These are phyloP conservation scores for Penicillium sp. DNA, from an alignment of 2,329 filamentous ascomycete species.

Conservation along the genomic window DNA sequence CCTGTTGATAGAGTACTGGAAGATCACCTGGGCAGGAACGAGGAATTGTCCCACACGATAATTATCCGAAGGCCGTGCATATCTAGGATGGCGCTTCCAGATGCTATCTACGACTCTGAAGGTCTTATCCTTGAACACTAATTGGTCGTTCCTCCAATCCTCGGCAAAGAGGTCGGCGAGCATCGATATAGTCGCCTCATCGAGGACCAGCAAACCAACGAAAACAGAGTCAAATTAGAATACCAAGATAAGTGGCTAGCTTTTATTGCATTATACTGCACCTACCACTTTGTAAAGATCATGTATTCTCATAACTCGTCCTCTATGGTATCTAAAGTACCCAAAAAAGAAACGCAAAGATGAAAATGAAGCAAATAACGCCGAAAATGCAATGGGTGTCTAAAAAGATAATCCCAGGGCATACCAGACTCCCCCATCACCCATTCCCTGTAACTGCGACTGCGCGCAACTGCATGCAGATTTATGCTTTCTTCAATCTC, in stretches of 20 bases:
- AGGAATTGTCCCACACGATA: not conserved
- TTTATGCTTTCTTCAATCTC: conserved; percentile 53
- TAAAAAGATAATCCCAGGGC: not conserved
- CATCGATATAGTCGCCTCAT: not conserved
- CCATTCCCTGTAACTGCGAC: not conserved
- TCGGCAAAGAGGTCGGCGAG: not conserved
- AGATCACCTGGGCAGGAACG: not conserved
- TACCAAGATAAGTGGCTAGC: not conserved
- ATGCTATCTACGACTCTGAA: not conserved
- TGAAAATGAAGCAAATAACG: conserved; percentile 13
- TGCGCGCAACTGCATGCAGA: not conserved
- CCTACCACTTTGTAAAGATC: conserved; percentile 1
- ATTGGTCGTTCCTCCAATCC: not conserved
- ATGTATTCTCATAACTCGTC: conserved; percentile 14
- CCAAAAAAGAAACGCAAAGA: not conserved
- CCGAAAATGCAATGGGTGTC: conserved; percentile 6
- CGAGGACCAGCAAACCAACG: not conserved
- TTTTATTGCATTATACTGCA: not conserved
- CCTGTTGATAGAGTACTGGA: not conserved
- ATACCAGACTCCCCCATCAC: not conserved
- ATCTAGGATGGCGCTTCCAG: not conserved
- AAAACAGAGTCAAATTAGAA: no score
- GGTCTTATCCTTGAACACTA: not conserved
- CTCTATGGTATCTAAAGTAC: conserved; percentile 19
- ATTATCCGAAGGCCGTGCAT: not conserved